A percentile compares a stretch with the other conserved stretches of the same genome.
Evolutionary conservation across 768 basidiomycete species (phyloP).

Genomic region (Cystobasidium tubakii): DNA sequence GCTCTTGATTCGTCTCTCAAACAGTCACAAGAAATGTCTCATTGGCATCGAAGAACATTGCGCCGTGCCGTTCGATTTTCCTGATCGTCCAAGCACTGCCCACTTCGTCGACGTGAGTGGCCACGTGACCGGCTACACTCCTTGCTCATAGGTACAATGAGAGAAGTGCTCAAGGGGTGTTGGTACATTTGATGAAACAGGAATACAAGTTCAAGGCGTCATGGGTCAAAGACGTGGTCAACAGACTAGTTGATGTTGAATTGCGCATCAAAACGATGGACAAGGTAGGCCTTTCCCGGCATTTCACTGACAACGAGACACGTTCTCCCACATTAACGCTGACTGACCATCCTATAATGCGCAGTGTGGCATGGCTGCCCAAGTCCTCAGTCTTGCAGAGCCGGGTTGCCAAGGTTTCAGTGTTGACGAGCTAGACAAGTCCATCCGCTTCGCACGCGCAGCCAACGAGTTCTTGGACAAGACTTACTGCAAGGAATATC

Average conservation of each 20-base stretch:
- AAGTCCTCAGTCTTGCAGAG: slow-evolving; percentile 3
- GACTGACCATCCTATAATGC: no score
- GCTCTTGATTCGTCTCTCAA: no score
- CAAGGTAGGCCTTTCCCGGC: not conserved
- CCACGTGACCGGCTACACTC: not conserved
- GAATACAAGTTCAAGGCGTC: not conserved
- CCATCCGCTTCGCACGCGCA: not conserved
- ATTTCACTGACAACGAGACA: no score
- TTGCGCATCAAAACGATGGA: not conserved
- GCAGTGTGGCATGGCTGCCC: not conserved
- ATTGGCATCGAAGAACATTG: slow-evolving; percentile 11
- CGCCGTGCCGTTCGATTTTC: slow-evolving; percentile 1
- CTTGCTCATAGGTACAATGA: no score
- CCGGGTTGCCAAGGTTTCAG: slow-evolving; percentile 8
- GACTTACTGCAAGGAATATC: not conserved
- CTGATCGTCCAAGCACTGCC: not conserved
- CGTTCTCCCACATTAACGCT: no score
- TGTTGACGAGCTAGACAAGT: slow-evolving; percentile 3
- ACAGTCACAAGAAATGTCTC: not conserved
- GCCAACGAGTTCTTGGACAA: slow-evolving; percentile 4
- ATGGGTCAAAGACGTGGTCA: not conserved
- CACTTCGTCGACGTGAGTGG: not conserved
- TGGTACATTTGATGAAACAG: not conserved
- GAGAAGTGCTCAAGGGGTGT: not conserved
- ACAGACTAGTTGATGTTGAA: not conserved